Conservation (phyloP, 2,329 filamentous ascomycete genomes). For the Alternaria triticina region DNA sequence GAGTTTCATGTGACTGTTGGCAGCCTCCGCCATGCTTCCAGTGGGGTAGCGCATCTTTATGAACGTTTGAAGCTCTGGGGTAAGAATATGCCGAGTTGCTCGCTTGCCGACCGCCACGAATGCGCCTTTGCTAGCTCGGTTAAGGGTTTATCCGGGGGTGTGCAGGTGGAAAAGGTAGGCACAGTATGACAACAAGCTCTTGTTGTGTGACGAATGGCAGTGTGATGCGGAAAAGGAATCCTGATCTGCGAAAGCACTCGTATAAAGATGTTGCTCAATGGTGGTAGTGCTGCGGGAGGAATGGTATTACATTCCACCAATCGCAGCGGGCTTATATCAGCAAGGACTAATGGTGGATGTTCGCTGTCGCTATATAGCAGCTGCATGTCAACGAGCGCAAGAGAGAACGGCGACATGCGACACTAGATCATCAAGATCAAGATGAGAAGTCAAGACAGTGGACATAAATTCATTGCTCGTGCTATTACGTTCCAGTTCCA, state of each 20-base stretch:
- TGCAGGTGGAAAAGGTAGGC: background rate
- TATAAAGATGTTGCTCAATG: background rate
- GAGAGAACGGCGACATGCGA: background rate
- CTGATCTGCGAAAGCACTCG: background rate
- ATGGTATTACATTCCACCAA: background rate
- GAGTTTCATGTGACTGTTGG: rapidly evolving
- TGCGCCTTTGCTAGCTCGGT: background rate
- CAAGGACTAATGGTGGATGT: background rate
- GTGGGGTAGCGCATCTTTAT: background rate
- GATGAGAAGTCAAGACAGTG: background rate
- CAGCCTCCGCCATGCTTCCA: background rate
- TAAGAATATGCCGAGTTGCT: background rate
- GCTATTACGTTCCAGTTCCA: background rate
- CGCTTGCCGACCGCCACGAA: background rate
- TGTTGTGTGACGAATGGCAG: background rate
- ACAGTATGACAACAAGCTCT: background rate
- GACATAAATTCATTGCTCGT: background rate
- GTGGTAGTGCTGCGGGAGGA: background rate
- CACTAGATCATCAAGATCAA: slow-evolving; percentile 4
- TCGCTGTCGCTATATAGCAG: background rate
- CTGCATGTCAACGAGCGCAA: background rate
- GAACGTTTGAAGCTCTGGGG: background rate
- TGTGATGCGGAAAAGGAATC: background rate
- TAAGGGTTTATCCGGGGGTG: background rate
- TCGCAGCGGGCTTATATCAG: background rate